Conservation (phyloP, 495 filamentous ascomycete species). For the Hyaloscypha bicolor region DNA sequence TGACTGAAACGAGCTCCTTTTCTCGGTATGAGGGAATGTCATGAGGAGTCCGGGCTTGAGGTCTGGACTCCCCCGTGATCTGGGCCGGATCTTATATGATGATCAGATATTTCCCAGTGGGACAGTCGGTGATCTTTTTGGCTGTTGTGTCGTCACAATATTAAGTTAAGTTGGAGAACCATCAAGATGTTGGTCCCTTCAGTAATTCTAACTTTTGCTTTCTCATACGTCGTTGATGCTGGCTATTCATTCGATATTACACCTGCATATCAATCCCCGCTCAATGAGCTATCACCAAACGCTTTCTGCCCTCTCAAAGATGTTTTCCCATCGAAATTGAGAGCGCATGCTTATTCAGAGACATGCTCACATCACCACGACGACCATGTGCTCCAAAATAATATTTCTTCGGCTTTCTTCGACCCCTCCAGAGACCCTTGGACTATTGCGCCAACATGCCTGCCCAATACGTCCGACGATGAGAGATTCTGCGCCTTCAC, state of each 20-base stretch:
- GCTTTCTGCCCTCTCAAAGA: slow-evolving; percentile 9
- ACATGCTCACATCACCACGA: slow-evolving; percentile 4
- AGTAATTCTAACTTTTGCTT: neutral
- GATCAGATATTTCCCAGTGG: neutral
- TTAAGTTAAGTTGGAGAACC: neutral
- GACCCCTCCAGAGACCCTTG: slow-evolving; percentile 11
- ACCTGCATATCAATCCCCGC: neutral
- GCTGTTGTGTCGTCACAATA: neutral
- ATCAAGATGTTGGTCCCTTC: slow-evolving; percentile 2
- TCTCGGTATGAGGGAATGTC: neutral
- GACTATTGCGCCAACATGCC: slow-evolving; percentile 19
- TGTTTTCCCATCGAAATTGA: neutral
- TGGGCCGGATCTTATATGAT: neutral
- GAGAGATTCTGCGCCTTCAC: slow-evolving; percentile 25
- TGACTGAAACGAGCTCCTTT: slow-evolving; percentile 7
- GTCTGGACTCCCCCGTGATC: neutral
- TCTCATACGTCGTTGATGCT: neutral
- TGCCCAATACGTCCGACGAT: neutral
- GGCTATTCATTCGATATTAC: slow-evolving; percentile 5
- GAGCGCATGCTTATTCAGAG: slow-evolving; percentile 10
- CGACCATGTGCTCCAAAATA: neutral
- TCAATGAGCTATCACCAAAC: neutral
- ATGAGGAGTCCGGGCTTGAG: neutral
- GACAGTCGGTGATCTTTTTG: neutral
- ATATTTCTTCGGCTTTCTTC: neutral